A percentile compares a stretch with the other conserved stretches of the same genome.
phyloP scores from a whole-genome alignment of 2,329 filamentous ascomycete genomes.

The Aspergillus melleus region DNA sequence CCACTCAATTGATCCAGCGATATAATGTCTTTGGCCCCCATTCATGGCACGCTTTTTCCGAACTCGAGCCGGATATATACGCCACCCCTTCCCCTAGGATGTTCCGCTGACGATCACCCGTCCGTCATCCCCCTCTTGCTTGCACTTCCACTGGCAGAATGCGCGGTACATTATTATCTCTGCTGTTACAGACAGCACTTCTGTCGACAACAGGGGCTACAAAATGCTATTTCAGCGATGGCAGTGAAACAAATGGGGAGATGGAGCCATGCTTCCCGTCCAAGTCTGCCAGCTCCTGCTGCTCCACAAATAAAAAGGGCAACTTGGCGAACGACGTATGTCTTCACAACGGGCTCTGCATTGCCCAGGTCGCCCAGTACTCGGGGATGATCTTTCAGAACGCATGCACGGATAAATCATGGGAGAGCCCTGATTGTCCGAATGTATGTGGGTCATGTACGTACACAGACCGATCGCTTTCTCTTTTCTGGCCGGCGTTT shows the following conservation, averaged over 20 bases:
- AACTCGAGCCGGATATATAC: neutral
- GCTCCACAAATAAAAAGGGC: neutral
- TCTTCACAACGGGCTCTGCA: slow-evolving; percentile 2
- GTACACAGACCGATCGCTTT: neutral
- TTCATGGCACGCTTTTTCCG: neutral
- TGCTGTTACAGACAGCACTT: neutral
- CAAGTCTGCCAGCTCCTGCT: neutral
- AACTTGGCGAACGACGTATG: neutral
- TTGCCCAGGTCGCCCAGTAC: neutral
- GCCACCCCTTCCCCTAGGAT: neutral
- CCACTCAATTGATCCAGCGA: neutral
- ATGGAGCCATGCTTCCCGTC: neutral
- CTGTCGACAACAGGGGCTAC: neutral
- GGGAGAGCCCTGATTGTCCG: neutral
- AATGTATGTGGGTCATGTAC: neutral
- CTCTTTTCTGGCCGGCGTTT: neutral
- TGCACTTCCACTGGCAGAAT: neutral
- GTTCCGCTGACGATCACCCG: neutral
- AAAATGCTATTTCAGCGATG: neutral
- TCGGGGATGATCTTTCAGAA: neutral
- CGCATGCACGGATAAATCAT: neutral
- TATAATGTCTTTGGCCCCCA: neutral
- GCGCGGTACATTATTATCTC: neutral
- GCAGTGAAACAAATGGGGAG: neutral
- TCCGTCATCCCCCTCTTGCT: neutral